A percentile compares a stretch with the other conserved stretches of the same genome.
These are phyloP conservation scores for Groenewaldozyma tartarivorans DNA, from an alignment of 805 yeast genomes.

Conservation along the genomic window DNA sequence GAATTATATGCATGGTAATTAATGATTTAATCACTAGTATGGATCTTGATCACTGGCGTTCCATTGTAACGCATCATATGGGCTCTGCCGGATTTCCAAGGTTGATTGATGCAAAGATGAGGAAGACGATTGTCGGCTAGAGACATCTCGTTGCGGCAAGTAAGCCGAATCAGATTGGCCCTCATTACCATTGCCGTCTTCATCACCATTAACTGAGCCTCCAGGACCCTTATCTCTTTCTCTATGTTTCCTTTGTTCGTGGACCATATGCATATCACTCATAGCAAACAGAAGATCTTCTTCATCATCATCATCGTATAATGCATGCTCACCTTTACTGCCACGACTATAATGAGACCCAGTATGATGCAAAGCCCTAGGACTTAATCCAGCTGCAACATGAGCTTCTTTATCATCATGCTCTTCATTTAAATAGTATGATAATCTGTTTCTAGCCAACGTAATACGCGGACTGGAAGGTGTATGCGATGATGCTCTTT, in stretches of 20 bases:
- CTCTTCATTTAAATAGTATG: constrained; percentile 10
- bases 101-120: not conserved
- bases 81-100: not conserved
- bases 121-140: not conserved
- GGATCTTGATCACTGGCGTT: not conserved
- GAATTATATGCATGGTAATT: not conserved
- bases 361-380: not conserved
- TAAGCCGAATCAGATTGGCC: not conserved
- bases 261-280: constrained; percentile 27
- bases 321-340: not conserved
- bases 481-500: not conserved
- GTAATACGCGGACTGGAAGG: not conserved
- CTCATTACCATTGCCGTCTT: not conserved
- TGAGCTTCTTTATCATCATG: constrained; percentile 6
- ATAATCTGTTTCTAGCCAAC: constrained; percentile 6
- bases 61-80: constrained; percentile 5
- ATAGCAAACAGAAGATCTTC: constrained; percentile 30
- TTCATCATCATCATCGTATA: constrained; percentile 20
- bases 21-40: not conserved
- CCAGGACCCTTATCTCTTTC: not conserved
- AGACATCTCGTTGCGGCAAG: no score
- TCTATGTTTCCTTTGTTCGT: not conserved
- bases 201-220: not conserved
- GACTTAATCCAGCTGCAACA: constrained; percentile 3
- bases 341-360: constrained; percentile 1